Percentiles rank a stretch among this genome's conserved stretches.
Evolutionary conservation across 1,139 yeast genomes (phyloP).

Genomic region (Saccharomyces hybrid): DNA sequence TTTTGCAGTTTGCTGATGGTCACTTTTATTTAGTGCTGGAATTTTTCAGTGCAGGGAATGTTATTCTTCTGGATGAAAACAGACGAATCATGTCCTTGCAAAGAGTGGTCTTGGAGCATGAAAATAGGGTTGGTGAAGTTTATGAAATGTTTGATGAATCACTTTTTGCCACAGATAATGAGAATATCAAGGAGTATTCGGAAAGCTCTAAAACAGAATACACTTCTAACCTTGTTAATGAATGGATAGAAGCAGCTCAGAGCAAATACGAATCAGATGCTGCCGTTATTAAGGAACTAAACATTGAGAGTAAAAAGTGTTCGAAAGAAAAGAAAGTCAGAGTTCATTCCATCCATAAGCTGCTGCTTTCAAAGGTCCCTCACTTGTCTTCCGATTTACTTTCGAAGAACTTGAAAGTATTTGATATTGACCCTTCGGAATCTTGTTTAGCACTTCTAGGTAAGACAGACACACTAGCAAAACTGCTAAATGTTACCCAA

Average conservation of each 20-base stretch:
- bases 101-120: constrained; percentile 69
- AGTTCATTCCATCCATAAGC: constrained; percentile 59
- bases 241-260: constrained; percentile 46
- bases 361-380: constrained; percentile 60
- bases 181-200: constrained; percentile 3
- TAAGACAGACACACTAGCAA: constrained; percentile 29
- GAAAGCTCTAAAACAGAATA: constrained; percentile 17
- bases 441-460: constrained; percentile 36
- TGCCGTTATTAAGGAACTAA: constrained; percentile 3
- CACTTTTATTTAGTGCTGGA: constrained; percentile 72
- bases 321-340: constrained; percentile 34
- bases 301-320: constrained; percentile 16
- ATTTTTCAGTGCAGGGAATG: constrained; percentile 91
- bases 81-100: constrained; percentile 64
- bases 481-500: constrained; percentile 47
- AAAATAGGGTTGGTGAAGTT: constrained; percentile 59
- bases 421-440: constrained; percentile 41
- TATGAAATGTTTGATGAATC: constrained; percentile 53
- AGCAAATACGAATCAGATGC: constrained; percentile 24
- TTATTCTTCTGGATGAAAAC: constrained; percentile 64
- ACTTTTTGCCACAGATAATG: constrained; percentile 35
- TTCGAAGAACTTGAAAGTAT: constrained; percentile 44
- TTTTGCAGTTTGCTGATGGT: constrained; percentile 76
- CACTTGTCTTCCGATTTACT: constrained; percentile 74
- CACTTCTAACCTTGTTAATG: constrained; percentile 35